Percentiles rank a stretch among this genome's conserved stretches.
These are phyloP conservation scores for Wickerhamomyces queroliae DNA, from an alignment of 805 yeast species.

Conservation along the genomic window DNA sequence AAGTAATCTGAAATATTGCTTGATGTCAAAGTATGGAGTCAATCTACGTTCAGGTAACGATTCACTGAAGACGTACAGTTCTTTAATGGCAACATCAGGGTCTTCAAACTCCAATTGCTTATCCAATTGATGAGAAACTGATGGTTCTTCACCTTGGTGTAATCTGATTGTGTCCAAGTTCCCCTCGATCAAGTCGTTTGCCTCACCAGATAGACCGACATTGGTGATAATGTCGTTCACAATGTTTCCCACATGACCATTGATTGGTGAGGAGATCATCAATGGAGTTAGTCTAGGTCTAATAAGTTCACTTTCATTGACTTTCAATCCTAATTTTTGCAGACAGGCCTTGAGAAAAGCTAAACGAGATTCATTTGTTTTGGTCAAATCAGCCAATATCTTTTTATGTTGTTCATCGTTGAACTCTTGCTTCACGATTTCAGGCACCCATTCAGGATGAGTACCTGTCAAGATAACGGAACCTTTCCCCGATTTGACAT, in stretches of 20 bases:
- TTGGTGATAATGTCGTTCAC: slow-evolving; percentile 24
- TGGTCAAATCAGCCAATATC: slow-evolving; percentile 35
- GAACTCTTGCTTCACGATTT: slow-evolving; percentile 32
- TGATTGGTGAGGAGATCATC: slow-evolving; percentile 39
- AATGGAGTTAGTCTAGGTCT: slow-evolving; percentile 71
- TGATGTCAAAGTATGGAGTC: slow-evolving; percentile 73
- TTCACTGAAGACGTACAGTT: slow-evolving; percentile 42
- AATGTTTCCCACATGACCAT: slow-evolving; percentile 26
- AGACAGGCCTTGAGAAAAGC: slow-evolving; percentile 54
- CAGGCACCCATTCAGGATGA: slow-evolving; percentile 83
- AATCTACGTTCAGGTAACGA: slow-evolving; percentile 41
- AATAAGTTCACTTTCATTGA: slow-evolving; percentile 43
- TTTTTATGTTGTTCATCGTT: slow-evolving; percentile 24
- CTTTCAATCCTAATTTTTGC: slow-evolving; percentile 57
- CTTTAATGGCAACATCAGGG: slow-evolving; percentile 50
- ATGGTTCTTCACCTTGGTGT: slow-evolving; percentile 32
- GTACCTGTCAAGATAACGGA: slow-evolving; percentile 72
- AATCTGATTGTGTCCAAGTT: slow-evolving; percentile 50
- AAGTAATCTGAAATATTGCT: slow-evolving; percentile 44
- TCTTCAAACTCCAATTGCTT: slow-evolving; percentile 39
- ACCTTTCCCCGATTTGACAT: slow-evolving; percentile 68
- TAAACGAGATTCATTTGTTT: slow-evolving; percentile 42
- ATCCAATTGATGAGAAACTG: slow-evolving; percentile 14
- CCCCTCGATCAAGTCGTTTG: slow-evolving; percentile 40
- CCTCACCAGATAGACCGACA: slow-evolving; percentile 29